These are phyloP conservation scores for Amauroascus verrucosus DNA, from an alignment of 2,329 filamentous ascomycete species.

Conservation along the genomic window DNA sequence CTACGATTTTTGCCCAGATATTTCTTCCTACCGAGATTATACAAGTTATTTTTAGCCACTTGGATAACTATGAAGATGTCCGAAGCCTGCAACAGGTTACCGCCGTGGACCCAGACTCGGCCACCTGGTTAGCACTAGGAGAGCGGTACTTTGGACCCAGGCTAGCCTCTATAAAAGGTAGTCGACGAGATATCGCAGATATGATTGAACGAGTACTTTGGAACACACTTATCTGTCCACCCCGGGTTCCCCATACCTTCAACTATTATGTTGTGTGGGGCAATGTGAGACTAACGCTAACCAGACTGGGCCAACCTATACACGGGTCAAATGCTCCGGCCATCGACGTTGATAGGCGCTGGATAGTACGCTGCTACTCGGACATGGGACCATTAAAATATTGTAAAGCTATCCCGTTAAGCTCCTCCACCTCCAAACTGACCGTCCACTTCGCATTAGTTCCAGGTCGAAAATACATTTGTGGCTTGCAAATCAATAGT, in stretches of 20 bases:
- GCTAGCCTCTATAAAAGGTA: neutral
- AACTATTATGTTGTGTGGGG: conserved; percentile 2
- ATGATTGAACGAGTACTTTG: neutral
- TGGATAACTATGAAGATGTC: conserved; percentile 10
- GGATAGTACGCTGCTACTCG: neutral
- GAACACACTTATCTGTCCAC: neutral
- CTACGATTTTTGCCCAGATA: neutral
- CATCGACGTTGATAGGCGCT: neutral
- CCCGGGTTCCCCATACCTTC: neutral
- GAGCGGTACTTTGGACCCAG: conserved; percentile 1
- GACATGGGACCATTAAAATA: neutral
- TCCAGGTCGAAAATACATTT: neutral
- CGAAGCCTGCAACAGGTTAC: conserved; percentile 1
- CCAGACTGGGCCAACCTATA: neutral
- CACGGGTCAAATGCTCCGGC: neutral
- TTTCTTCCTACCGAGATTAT: conserved; percentile 10
- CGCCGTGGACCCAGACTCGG: neutral
- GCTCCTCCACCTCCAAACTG: neutral
- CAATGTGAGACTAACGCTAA: neutral
- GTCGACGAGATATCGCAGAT: neutral
- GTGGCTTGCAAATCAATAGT: neutral
- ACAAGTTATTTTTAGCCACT: conserved; percentile 6
- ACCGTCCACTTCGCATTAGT: neutral
- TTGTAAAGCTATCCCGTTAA: neutral
- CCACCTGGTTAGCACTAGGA: conserved; percentile 3